Base-by-base conservation (phyloP, 345 rosid species). In the Linum lewisii region DNA sequence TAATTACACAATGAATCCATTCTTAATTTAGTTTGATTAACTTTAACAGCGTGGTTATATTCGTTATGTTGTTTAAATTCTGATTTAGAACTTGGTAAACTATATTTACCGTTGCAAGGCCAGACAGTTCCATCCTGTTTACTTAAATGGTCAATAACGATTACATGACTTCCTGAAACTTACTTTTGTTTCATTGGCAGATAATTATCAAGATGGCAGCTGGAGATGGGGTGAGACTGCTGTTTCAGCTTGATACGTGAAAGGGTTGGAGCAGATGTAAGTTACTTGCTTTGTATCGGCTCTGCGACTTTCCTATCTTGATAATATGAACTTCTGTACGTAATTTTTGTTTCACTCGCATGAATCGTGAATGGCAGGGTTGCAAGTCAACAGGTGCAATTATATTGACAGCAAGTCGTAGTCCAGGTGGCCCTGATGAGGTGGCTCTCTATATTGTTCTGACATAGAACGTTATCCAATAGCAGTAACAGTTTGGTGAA, bases 381-480 rank as follows among this genome's bases (percentile, higher is more conserved):
- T 80, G 96, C 26, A 94, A 80, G 77, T 86, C 99, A 70, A 80
- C 88, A 0, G 99, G 99, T 60, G 88, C 81, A 63, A 90, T 94
- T 76, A 94, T 94, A 63, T 79, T 94, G 84, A 94, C 99, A 18
- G 99, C 99, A 60, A 94, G 99, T 74, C 99, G 90, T 74, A 94
- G 90, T 69, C 97, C 99, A 51, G 99, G 99, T 66, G 99, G 99
- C 67, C 99, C 99, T 47, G 64, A 76, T 79, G 99, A 94, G 97
- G 99, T 92, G 20, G 25, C 44, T 5, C 44, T 38, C 54, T 23
- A 24, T 22, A 4, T 60, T 69, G 19, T 51, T 21, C 49, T 21
- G 52, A n/a, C n/a, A n/a, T n/a, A n/a, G n/a, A n/a, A n/a, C n/a
- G n/a, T n/a, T n/a, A n/a, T n/a, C n/a, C n/a, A n/a, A n/a, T n/a